phyloP scores from a whole-genome alignment of 371 early-diverging fungal species.

The Umbelopsis sp. region DNA sequence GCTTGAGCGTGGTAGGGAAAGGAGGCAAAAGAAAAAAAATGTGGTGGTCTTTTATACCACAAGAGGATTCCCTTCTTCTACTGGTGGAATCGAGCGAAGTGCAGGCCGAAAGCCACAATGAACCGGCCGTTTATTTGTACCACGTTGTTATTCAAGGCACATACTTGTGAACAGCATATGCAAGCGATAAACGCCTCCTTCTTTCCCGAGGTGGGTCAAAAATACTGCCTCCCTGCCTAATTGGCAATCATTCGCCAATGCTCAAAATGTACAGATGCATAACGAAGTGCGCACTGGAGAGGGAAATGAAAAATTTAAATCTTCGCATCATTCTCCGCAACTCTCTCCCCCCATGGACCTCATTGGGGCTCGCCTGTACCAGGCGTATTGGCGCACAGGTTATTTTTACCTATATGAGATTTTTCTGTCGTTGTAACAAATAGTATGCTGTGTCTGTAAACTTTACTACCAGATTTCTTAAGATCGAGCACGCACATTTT shows the following conservation, averaged over 20 bases:
- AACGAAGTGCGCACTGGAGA: too few relatives aligned
- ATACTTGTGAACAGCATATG: conserved; percentile 3
- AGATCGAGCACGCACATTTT: too few relatives aligned
- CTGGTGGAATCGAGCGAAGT: not conserved
- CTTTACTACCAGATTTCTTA: too few relatives aligned
- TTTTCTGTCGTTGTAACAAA: too few relatives aligned
- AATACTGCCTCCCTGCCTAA: too few relatives aligned
- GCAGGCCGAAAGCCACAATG: not conserved
- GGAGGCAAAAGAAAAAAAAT: not conserved
- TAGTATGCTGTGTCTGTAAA: too few relatives aligned
- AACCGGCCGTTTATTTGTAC: not conserved
- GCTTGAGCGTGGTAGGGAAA: not conserved
- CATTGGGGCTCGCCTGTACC: not conserved
- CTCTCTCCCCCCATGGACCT: not conserved
- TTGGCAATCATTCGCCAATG: too few relatives aligned
- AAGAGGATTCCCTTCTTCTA: not conserved
- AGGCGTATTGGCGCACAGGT: not conserved
- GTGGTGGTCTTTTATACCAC: not conserved
- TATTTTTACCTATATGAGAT: not conserved
- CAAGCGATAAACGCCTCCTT: not conserved
- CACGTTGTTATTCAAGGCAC: not conserved
- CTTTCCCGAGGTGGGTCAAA: not conserved
- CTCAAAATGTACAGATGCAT: too few relatives aligned
- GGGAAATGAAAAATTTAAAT: too few relatives aligned
- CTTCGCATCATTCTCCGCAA: not conserved